Evolutionary conservation across 2,329 filamentous ascomycete genomes (phyloP), one percentile per base, ranked within the genome.

Genomic region (Coniella vitis): DNA sequence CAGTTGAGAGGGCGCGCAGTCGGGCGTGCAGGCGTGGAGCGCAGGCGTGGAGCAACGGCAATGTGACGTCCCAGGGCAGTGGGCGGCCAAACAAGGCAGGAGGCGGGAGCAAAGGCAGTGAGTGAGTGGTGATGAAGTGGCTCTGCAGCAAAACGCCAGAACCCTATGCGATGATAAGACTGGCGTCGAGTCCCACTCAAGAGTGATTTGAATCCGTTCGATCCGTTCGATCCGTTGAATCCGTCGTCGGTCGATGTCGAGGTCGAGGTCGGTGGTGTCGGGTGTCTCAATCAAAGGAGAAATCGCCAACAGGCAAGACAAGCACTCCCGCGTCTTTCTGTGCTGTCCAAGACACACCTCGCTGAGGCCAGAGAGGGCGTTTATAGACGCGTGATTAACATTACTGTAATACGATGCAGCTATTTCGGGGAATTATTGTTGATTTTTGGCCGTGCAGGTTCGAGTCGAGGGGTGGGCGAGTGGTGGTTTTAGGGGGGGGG

Each of bases 361-460:
- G 34, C 43, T 46, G 35, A 10, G 25, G 21, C 41, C 41, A 44
- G 41, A 46, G 39, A 49, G 43, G 47, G 47, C 42, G 38, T 38
- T 46, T 21, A 50, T 41, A 49, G 51, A 40, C 51, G 47, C 36
- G 22, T 37, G 36, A 53, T 53, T 53, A 53, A 46, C 44, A 53
- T 53, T 53, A 53, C 40, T 31, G 40, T 34, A 8, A 29, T 42
- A 34, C 48, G 48, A 39, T 29, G 5, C 37, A 43, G 51, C 39
- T 49, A 47, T 21, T 46, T 36, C 45, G 41, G 41, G 4, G 22
- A n/a, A 39, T 35, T 22, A 40, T 21, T 13, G 39, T 39, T 32
- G 25, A 42, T 20, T 16, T 22, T 38, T 22, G 44, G 22, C n/a
- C 20, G 12, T 38, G 36, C n/a, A 20, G 29, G 36, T 34, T 20